Evolutionary conservation across 192 early-diverging fungal species (phyloP).

Genomic region (Linderina pennispora): DNA sequence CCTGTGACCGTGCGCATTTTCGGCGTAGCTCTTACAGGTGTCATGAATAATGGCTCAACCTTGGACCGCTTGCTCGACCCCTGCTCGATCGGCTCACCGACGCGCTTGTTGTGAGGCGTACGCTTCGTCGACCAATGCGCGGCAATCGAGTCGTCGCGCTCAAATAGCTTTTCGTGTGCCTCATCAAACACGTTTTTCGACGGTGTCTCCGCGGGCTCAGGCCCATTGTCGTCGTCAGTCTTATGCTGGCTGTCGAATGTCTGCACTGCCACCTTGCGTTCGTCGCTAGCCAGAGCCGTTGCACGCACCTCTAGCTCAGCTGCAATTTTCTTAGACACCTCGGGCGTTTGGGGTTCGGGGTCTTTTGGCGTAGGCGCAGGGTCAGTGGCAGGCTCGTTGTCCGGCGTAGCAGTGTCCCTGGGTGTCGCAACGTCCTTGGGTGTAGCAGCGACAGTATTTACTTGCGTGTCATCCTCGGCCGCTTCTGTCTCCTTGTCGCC

Average conservation of each 20-base stretch:
- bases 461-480: not conserved
- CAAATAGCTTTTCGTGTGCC: slow-evolving; percentile 35
- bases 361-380: no score
- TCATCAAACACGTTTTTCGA: slow-evolving; percentile 17
- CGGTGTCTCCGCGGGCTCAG: slow-evolving; percentile 11
- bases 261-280: slow-evolving; percentile 16
- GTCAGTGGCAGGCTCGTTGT: no score
- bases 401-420: slow-evolving; percentile 1
- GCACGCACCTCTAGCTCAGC: slow-evolving; percentile 30
- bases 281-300: slow-evolving; percentile 13
- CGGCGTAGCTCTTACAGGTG: no score
- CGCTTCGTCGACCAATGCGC: slow-evolving; percentile 41
- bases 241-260: slow-evolving; percentile 5
- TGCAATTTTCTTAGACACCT: slow-evolving; percentile 15
- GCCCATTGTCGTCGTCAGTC: no score
- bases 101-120: slow-evolving; percentile 33
- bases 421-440: no score
- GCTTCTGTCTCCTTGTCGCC: not conserved
- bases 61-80: slow-evolving; percentile 31
- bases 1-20: no score
- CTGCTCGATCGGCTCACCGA: not conserved
- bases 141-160: slow-evolving; percentile 29
- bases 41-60: slow-evolving; percentile 23
- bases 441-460: no score
- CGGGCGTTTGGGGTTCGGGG: no score